Percentiles rank a stretch among this genome's conserved stretches.
Evolutionary conservation across 2,329 filamentous ascomycete species (phyloP).

Genomic region (Daldinia eschscholtzii): DNA sequence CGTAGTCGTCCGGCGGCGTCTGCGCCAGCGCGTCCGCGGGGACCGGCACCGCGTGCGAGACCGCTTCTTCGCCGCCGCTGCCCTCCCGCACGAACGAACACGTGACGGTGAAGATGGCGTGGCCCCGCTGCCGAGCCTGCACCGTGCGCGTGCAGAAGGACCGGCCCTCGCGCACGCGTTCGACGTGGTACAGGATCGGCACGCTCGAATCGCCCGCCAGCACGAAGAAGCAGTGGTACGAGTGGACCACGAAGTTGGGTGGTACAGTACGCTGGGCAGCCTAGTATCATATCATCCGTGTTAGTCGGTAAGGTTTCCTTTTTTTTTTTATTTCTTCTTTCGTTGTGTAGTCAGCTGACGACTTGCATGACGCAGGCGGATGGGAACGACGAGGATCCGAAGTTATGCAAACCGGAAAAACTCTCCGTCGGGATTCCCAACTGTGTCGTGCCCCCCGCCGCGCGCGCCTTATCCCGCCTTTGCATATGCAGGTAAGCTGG

Average conservation of each 20-base stretch:
- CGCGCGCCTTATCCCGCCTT: conserved; percentile 21
- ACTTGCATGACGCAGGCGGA: conserved; percentile 7
- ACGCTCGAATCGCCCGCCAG: conserved; percentile 87
- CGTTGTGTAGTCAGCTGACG: conserved; percentile 25
- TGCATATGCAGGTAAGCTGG: conserved; percentile 35
- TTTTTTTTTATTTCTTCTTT: no score
- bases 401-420: neutral
- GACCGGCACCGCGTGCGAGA: conserved; percentile 75
- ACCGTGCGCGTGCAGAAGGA: conserved; percentile 94
- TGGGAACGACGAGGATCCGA: neutral
- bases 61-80: conserved; percentile 63
- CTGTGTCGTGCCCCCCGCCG: neutral
- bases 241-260: conserved; percentile 84
- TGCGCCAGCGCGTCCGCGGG: conserved; percentile 60
- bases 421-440: neutral
- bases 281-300: conserved; percentile 48
- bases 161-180: conserved; percentile 89
- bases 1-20: conserved; percentile 57
- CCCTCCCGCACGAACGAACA: conserved; percentile 84
- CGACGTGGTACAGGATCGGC: conserved; percentile 94
- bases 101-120: conserved; percentile 95
- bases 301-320: conserved; percentile 10
- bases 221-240: conserved; percentile 99
- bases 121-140: conserved; percentile 90
- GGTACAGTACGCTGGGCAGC: conserved; percentile 91